Evolutionary conservation across 1,284 basidiomycete genomes (phyloP), one percentile per base, ranked within the genome.

Genomic region (Boletus sp.): DNA sequence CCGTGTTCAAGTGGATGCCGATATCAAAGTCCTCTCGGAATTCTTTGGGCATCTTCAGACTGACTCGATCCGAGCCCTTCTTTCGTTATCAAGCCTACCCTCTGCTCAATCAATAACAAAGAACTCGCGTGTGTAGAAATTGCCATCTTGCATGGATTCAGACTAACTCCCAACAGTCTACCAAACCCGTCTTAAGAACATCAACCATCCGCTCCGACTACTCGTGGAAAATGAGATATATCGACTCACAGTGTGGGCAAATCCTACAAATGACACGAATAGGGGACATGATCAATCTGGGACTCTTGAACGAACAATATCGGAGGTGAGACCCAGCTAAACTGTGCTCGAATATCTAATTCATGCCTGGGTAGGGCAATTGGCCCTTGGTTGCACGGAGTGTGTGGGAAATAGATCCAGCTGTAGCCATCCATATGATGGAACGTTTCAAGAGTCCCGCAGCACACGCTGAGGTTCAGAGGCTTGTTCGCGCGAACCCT

Each of bases 211-310:
- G 3, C 77, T 98, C 29, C 83, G 89, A 50, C 76, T 96, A 5
- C 80, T 99, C 15, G 84, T 96, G 13, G 94, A 97, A 73, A 96
- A 92, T 69, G 97, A 99, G 72, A 86, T 96, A 45, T 86, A 82
- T 66, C 83, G 94, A 15, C 76, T 99, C 49, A 83, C 79, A 4
- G 95, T 99, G 2, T 99, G 97, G 97, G 80, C 81, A 50, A 98
- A 99, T 73, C 93, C 95, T 0, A 80, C 84, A 29, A 90, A 88
- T 62, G 93, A 96, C 61, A 67, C 80, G 3, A 85, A 83, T 64
- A 84, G 89, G 61, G 90, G 86, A 12, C 70, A 69, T 20, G 87
- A 93, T 67, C 78, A 88, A 51, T 64, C 80, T 33, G 76, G 79
- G 11, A 75, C 74, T n/a, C 75, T 79, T n/a, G 86, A 91, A 66